phyloP scores from a whole-genome alignment of 495 filamentous ascomycete genomes.

The Penicillium pulvis region DNA sequence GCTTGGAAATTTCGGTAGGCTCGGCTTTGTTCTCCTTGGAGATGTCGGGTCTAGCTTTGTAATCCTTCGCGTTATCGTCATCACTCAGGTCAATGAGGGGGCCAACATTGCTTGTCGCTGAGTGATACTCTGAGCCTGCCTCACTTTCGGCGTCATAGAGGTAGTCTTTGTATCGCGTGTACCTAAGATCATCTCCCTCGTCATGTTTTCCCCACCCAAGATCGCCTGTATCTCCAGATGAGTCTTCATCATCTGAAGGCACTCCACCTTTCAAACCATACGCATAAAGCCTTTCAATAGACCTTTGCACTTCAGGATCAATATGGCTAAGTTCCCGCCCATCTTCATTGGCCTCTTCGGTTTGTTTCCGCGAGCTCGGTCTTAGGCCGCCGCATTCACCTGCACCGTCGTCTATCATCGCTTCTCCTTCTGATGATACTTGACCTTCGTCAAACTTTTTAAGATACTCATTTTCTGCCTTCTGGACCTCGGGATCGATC shows the following conservation, averaged over 20 bases:
- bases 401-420: background rate
- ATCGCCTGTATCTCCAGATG: background rate
- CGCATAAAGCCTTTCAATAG: background rate
- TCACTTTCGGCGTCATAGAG: background rate
- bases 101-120: background rate
- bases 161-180: background rate
- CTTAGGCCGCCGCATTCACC: background rate
- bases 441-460: slow-evolving; percentile 7
- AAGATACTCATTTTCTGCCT: slow-evolving; percentile 13
- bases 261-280: background rate
- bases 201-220: background rate
- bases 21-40: background rate
- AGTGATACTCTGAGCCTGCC: background rate
- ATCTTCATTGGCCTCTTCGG: background rate
- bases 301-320: background rate
- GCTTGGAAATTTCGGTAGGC: background rate
- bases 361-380: too few relatives aligned
- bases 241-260: background rate
- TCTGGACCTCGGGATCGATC: slow-evolving; percentile 14
- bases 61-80: slow-evolving; percentile 10
- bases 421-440: background rate
- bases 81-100: background rate
- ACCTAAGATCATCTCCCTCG: background rate
- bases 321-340: background rate
- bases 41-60: slow-evolving; percentile 20